These are phyloP conservation scores for Nannochloris sp. DNA, from an alignment of 139 green algal species.

Conservation along the genomic window DNA sequence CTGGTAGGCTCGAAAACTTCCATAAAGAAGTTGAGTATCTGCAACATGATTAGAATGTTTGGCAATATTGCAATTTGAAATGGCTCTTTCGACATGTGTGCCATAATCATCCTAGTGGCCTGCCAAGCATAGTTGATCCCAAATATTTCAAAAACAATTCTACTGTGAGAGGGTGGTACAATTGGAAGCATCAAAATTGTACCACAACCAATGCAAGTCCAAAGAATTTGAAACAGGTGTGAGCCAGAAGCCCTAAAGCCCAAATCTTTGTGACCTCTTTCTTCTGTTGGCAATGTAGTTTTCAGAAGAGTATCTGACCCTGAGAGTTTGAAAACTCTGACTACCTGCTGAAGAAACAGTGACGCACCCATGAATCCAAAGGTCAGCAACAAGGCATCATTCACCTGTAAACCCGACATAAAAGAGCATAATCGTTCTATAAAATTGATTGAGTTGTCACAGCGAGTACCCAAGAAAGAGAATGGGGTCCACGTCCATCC, in stretches of 20 bases:
- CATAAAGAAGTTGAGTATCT: background rate
- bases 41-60: conserved; percentile 24
- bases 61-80: conserved; percentile 45
- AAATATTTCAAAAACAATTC: conserved; percentile 30
- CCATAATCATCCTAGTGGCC: conserved; percentile 76
- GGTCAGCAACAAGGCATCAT: conserved; percentile 1
- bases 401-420: background rate
- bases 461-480: background rate
- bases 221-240: conserved; percentile 57
- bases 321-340: conserved; percentile 5
- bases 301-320: conserved; percentile 15
- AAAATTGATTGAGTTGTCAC: background rate
- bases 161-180: conserved; percentile 4
- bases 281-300: conserved; percentile 21
- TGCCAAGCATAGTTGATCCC: conserved; percentile 37
- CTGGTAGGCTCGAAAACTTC: conserved; percentile 7
- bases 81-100: conserved; percentile 84
- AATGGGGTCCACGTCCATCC: conserved; percentile 5
- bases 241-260: conserved; percentile 17
- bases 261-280: conserved; percentile 65
- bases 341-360: conserved; percentile 3
- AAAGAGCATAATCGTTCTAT: background rate
- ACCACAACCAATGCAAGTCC: conserved; percentile 17
- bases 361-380: conserved; percentile 1
- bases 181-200: conserved; percentile 12